Conservation (phyloP, 2,329 filamentous ascomycete species). For the Talaromyces islandicus region DNA sequence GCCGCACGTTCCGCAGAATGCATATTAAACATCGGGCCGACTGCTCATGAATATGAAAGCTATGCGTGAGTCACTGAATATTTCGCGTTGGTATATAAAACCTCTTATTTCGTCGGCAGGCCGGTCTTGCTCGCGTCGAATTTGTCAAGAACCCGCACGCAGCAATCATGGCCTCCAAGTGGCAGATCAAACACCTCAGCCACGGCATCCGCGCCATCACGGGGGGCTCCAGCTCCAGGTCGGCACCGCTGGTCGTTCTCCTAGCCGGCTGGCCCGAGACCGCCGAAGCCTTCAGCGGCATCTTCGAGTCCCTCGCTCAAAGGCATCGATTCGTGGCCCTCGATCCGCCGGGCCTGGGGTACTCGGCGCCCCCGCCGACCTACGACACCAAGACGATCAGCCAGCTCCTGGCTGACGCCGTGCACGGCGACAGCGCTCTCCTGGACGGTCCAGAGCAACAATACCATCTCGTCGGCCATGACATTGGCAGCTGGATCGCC, state of each 20-base stretch:
- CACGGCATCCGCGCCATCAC: constrained; percentile 19
- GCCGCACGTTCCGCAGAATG: not conserved
- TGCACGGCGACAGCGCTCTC: constrained; percentile 2
- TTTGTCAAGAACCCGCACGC: not conserved
- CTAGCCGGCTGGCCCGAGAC: constrained; percentile 21
- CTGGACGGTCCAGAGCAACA: constrained; percentile 3
- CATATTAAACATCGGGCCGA: not conserved
- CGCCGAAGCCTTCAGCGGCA: constrained; percentile 18
- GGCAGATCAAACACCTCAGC: constrained; percentile 16
- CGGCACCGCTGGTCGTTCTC: constrained; percentile 15
- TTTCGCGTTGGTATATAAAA: not conserved
- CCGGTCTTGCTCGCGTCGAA: not conserved
- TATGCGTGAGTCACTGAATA: not conserved
- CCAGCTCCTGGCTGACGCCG: constrained; percentile 17
- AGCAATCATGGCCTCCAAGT: not conserved
- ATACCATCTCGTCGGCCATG: constrained; percentile 23
- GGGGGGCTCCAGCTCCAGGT: constrained; percentile 16
- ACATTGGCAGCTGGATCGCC: constrained; percentile 21
- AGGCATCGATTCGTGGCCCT: constrained; percentile 18
- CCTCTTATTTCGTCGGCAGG: not conserved
- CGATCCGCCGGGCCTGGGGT: constrained; percentile 20
- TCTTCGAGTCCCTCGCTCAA: constrained; percentile 19
- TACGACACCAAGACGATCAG: constrained; percentile 19
- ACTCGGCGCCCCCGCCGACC: constrained; percentile 13
- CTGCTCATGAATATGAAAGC: not conserved